Evolutionary conservation across 2,329 filamentous ascomycete species (phyloP).

Genomic region (Ophiostoma sp.): DNA sequence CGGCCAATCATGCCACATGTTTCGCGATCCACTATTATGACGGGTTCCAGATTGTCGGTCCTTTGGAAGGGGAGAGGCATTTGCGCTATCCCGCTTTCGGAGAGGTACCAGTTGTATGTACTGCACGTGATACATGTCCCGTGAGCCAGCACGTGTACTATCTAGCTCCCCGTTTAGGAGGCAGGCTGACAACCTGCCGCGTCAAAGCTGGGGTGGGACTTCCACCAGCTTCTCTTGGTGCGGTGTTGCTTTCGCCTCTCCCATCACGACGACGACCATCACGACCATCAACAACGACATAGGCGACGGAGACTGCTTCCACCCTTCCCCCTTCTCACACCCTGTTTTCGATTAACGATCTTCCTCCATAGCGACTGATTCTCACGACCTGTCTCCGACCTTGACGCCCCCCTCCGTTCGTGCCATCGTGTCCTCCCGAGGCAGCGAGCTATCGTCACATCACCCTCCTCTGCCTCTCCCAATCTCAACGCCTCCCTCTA

Average conservation of each 20-base stretch:
- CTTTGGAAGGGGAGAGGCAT: not conserved
- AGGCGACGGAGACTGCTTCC: not conserved
- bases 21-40: not conserved
- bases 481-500: not conserved
- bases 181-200: constrained; percentile 24
- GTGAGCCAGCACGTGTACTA: not conserved
- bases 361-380: not conserved
- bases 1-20: constrained; percentile 14
- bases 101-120: not conserved
- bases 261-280: constrained; percentile 12
- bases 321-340: not conserved
- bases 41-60: not conserved
- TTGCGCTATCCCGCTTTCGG: not conserved
- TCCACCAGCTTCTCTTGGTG: constrained; percentile 19
- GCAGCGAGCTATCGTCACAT: not conserved
- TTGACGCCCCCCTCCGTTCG: not conserved
- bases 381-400: not conserved
- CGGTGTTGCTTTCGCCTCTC: constrained; percentile 8
- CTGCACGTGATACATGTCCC: not conserved
- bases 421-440: constrained; percentile 2
- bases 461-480: not conserved
- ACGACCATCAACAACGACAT: constrained; percentile 5
- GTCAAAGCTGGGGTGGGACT: constrained; percentile 17
- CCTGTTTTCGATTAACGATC: not conserved
- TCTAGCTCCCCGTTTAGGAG: not conserved